Evolutionary conservation across 2,329 filamentous ascomycete genomes (phyloP).

Genomic region (Aureobasidium sp.): DNA sequence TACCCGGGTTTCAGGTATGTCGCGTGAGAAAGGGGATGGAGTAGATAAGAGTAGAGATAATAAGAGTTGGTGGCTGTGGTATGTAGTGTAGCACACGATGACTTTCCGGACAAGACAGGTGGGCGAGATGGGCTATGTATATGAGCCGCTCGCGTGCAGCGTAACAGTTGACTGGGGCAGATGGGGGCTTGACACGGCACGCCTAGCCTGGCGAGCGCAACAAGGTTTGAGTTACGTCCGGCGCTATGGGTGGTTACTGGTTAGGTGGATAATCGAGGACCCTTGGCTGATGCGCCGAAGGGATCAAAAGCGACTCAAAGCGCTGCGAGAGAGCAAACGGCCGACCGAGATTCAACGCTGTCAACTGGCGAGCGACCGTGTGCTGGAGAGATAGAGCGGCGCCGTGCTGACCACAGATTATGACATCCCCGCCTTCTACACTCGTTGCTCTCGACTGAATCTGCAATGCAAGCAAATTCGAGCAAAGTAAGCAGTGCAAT

Average conservation of each 20-base stretch:
- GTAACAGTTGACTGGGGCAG: constrained; percentile 4
- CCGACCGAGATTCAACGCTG: constrained; percentile 11
- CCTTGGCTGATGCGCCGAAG: constrained; percentile 8
- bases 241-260: constrained; percentile 1
- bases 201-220: constrained; percentile 5
- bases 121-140: constrained; percentile 10
- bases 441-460: background rate
- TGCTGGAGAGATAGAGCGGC: background rate
- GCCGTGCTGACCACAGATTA: constrained; percentile 1
- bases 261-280: constrained; percentile 5
- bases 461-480: background rate
- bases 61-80: constrained; percentile 7
- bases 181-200: constrained; percentile 10
- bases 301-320: constrained; percentile 6
- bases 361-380: background rate
- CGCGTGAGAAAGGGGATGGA: constrained; percentile 5
- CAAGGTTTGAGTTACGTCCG: constrained; percentile 11
- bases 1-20: constrained; percentile 6
- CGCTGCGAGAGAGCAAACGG: constrained; percentile 1
- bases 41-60: constrained; percentile 6
- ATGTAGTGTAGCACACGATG: constrained; percentile 11
- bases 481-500: background rate
- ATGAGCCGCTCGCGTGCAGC: constrained; percentile 5
- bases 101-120: constrained; percentile 1
- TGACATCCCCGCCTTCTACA: background rate